Evolutionary conservation across 192 early-diverging fungal genomes (phyloP).

Genomic region (Phycomyces nitens): DNA sequence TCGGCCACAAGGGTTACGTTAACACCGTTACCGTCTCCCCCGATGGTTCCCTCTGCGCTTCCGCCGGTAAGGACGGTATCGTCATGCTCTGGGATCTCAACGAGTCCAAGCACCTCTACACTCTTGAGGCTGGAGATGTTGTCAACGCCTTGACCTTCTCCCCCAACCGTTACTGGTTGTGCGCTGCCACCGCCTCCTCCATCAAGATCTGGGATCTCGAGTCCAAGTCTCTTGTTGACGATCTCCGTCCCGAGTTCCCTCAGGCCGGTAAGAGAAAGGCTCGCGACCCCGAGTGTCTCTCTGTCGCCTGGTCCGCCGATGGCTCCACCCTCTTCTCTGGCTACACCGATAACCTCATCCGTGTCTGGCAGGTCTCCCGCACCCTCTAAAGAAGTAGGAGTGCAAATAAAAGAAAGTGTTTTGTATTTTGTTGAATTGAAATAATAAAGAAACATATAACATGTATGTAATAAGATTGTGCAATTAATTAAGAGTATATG

Average conservation of each 20-base stretch:
- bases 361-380: slow-evolving; percentile 79
- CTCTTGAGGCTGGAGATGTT: slow-evolving; percentile 90
- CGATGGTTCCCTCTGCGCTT: slow-evolving; percentile 99
- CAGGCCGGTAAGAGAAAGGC: slow-evolving; percentile 69
- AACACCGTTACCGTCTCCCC: slow-evolving; percentile 96
- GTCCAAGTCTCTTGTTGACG: slow-evolving; percentile 95
- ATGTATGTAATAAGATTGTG: too few relatives aligned
- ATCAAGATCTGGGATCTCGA: slow-evolving; percentile 99
- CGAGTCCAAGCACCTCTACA: slow-evolving; percentile 99
- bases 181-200: slow-evolving; percentile 89
- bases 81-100: slow-evolving; percentile 99
- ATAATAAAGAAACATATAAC: slow-evolving; percentile 8
- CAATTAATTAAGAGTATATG: too few relatives aligned
- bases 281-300: slow-evolving; percentile 82
- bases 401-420: background rate
- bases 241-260: slow-evolving; percentile 74
- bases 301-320: slow-evolving; percentile 97
- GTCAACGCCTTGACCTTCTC: slow-evolving; percentile 98
- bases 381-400: slow-evolving; percentile 31
- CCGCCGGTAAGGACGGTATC: slow-evolving; percentile 98
- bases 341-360: slow-evolving; percentile 89
- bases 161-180: slow-evolving; percentile 99
- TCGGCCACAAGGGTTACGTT: slow-evolving; percentile 97
- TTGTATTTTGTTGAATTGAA: slow-evolving; percentile 1
- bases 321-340: slow-evolving; percentile 97